phyloP scores from a whole-genome alignment of 1,284 basidiomycete genomes.

The Bondarzewia mesenterica region DNA sequence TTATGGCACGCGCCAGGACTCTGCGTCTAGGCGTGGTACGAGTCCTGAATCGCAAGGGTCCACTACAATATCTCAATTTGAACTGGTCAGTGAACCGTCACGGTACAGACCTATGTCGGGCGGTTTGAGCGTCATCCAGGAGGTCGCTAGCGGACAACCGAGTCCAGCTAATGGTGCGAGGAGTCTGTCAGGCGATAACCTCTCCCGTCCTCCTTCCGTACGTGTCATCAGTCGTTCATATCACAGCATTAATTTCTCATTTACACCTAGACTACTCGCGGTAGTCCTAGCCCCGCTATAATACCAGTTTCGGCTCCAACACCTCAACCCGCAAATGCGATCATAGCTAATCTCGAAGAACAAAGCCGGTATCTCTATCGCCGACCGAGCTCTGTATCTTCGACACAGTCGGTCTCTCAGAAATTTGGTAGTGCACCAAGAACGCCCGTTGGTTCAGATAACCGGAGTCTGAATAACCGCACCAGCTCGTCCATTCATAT shows the following conservation, averaged over 20 bases:
- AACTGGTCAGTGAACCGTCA: constrained; percentile 34
- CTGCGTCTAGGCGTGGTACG: constrained; percentile 19
- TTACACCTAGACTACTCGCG: not conserved
- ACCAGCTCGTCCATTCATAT: constrained; percentile 15
- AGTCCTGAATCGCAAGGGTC: constrained; percentile 32
- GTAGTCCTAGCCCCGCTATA: not conserved
- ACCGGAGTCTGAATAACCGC: constrained; percentile 7
- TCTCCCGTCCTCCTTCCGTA: constrained; percentile 9
- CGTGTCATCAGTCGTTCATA: not conserved
- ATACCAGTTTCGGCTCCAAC: not conserved
- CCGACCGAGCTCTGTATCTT: constrained; percentile 12
- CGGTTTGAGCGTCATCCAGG: constrained; percentile 13
- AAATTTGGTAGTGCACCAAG: not conserved
- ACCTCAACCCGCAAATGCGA: constrained; percentile 3
- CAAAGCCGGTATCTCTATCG: constrained; percentile 7
- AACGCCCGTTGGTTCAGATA: constrained; percentile 10
- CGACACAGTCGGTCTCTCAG: constrained; percentile 5
- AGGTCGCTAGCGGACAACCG: constrained; percentile 10
- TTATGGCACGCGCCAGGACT: constrained; percentile 15
- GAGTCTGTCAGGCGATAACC: constrained; percentile 8
- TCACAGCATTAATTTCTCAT: not conserved
- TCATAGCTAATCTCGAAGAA: constrained; percentile 1
- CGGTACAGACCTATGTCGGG: constrained; percentile 17
- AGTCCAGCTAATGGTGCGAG: constrained; percentile 10
- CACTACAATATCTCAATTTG: constrained; percentile 40